Base-by-base conservation (phyloP, 805 yeast genomes). In the Tetrapisispora taiwanensis region DNA sequence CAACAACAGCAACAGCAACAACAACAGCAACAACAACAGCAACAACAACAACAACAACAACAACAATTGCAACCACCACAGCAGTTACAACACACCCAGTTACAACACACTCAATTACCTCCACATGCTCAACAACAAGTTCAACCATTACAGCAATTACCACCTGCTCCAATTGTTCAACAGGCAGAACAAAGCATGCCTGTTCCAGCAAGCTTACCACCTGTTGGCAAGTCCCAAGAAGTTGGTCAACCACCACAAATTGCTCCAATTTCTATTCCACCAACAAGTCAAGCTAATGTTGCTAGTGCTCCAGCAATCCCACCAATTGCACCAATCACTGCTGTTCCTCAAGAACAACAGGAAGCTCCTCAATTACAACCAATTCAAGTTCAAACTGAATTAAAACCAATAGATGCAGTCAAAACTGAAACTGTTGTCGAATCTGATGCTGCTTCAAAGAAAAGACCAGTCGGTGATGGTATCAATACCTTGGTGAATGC, bases 401-500 rank as follows among this genome's bases (percentile, higher is more conserved):
- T 32, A 13, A 15, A 22, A 22, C 26, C 26, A 8, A 8, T 22
- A 5, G 26, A 22, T 6, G 18, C 22, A 10, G 28, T 27, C 22
- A 20, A 31, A 15, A 12, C 35, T 1, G 20, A 47, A 34, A 4
- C 18, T 7, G 37, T 17, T 19, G 15, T 34, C n/a, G 43, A 32
- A 12, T 31, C 15, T 17, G 36, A 44, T 22, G 20, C 46, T 8
- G 34, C 37, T 14, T 15, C 43, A 5, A 58, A 57, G 40, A 61
- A 60, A 43, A 59, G 65, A 49, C 48, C 54, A 7, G 46, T 51
- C 42, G 62, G 58, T 36, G 59, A 58, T 14, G 58, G 56, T 12
- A 60, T 59, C 39, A 52, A 58, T 41, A 57, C 62, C 1, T 45
- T 58, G 36, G 60, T 59, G 5, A 53, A 55, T 43, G 63, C 63